Conservation (phyloP, 768 basidiomycete species). For the Trametes cingulata region DNA sequence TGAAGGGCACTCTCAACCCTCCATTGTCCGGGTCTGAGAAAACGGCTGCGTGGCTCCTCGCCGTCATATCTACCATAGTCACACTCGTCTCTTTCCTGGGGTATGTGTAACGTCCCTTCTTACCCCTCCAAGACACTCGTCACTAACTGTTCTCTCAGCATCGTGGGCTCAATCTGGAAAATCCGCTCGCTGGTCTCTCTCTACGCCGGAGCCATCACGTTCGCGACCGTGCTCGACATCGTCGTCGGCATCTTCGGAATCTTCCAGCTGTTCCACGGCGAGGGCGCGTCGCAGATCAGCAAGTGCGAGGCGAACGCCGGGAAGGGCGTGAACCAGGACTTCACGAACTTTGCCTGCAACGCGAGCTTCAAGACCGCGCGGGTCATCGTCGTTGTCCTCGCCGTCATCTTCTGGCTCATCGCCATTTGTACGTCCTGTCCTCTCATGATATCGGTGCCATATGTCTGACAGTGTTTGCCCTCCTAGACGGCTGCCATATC, state of each 20-base stretch:
- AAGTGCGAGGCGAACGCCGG: slow-evolving; percentile 39
- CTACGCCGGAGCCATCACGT: slow-evolving; percentile 45
- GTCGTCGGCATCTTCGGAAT: slow-evolving; percentile 50
- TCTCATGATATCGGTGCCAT: not conserved
- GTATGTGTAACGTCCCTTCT: slow-evolving; percentile 32
- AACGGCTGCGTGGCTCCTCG: slow-evolving; percentile 48
- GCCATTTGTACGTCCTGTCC: slow-evolving; percentile 49
- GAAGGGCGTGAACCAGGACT: slow-evolving; percentile 29
- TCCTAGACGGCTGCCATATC: slow-evolving; percentile 51
- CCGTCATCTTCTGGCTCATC: slow-evolving; percentile 53
- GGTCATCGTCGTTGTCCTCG: slow-evolving; percentile 44
- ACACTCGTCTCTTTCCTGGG: slow-evolving; percentile 51
- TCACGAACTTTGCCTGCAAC: slow-evolving; percentile 42
- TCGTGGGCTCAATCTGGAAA: slow-evolving; percentile 49
- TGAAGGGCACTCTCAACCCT: slow-evolving; percentile 32
- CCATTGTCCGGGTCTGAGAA: slow-evolving; percentile 40
- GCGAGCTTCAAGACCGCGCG: slow-evolving; percentile 45
- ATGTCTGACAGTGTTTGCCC: not conserved
- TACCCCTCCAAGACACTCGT: slow-evolving; percentile 18
- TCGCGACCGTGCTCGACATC: slow-evolving; percentile 50
- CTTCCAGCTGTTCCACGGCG: slow-evolving; percentile 45
- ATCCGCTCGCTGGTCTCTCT: slow-evolving; percentile 42
- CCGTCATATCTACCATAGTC: slow-evolving; percentile 49
- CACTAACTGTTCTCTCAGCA: slow-evolving; percentile 25
- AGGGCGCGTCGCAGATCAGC: slow-evolving; percentile 27